These are phyloP conservation scores for Fusarium sp. DNA, from an alignment of 2,329 filamentous ascomycete species.

Conservation along the genomic window DNA sequence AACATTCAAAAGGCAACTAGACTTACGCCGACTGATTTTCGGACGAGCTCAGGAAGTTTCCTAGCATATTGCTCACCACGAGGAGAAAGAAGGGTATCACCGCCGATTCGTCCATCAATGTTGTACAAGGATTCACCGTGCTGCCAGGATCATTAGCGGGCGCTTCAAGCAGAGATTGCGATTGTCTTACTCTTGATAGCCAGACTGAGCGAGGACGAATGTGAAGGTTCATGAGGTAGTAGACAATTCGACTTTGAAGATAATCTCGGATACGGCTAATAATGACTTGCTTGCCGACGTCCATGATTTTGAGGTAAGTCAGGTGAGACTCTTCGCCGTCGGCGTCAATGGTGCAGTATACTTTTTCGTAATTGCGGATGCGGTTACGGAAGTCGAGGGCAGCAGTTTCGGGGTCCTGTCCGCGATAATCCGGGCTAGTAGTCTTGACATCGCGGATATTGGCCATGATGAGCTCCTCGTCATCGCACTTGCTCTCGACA, in stretches of 20 bases:
- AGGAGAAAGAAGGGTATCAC: conserved; percentile 86
- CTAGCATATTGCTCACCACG: conserved; percentile 89
- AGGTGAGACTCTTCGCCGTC: conserved; percentile 81
- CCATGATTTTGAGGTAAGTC: conserved; percentile 97
- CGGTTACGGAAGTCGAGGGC: conserved; percentile 92
- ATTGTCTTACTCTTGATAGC: conserved; percentile 81
- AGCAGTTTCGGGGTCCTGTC: conserved; percentile 91
- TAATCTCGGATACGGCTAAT: conserved; percentile 99
- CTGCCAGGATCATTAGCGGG: conserved; percentile 55
- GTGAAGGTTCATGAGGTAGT: conserved; percentile 98
- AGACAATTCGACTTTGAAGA: conserved; percentile 93
- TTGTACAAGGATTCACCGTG: conserved; percentile 97
- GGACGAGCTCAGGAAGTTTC: conserved; percentile 85
- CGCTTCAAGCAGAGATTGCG: neutral
- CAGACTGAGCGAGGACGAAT: conserved; percentile 97
- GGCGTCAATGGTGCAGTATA: conserved; percentile 92
- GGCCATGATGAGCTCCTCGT: conserved; percentile 95
- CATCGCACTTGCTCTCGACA: conserved; percentile 96
- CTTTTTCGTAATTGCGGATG: conserved; percentile 96
- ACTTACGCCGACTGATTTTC: conserved; percentile 85
- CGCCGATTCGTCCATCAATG: conserved; percentile 88
- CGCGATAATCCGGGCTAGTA: conserved; percentile 92
- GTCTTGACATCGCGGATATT: conserved; percentile 99
- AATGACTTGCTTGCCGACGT: conserved; percentile 94
- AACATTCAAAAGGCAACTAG: neutral